phyloP scores from a whole-genome alignment of 495 filamentous ascomycete genomes.

The Hypoxylon subgilvum region DNA sequence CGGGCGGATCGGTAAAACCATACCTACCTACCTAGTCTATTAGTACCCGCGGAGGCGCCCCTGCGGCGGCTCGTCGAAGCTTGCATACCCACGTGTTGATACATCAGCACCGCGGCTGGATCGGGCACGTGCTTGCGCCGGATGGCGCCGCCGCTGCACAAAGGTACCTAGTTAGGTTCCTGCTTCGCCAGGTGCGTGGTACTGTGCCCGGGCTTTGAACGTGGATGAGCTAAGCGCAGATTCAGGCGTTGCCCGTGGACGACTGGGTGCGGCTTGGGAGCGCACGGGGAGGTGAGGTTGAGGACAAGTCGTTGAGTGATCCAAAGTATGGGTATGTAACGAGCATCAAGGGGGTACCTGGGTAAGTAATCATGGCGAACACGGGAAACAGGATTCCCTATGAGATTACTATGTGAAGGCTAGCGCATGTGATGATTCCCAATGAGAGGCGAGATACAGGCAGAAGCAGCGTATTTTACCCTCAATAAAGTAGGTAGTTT shows the following conservation, averaged over 20 bases:
- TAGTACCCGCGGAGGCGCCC: not conserved
- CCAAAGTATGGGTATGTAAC: too few relatives aligned
- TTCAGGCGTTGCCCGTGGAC: conserved; percentile 60
- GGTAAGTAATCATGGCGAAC: too few relatives aligned
- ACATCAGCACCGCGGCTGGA: conserved; percentile 66
- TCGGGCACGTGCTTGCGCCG: conserved; percentile 61
- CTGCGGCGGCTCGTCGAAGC: too few relatives aligned
- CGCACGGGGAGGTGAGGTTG: conserved; percentile 57
- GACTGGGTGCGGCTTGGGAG: conserved; percentile 64
- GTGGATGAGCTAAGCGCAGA: conserved; percentile 62
- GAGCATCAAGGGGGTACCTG: too few relatives aligned
- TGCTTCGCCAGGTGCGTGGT: conserved; percentile 59
- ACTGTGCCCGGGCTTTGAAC: conserved; percentile 62
- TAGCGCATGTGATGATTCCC: too few relatives aligned
- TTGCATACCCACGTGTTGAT: conserved; percentile 59
- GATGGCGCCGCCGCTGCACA: conserved; percentile 44
- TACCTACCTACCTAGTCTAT: conserved; percentile 6
- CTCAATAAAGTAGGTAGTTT: too few relatives aligned
- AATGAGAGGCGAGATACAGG: too few relatives aligned
- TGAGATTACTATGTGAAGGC: too few relatives aligned
- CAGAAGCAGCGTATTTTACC: too few relatives aligned
- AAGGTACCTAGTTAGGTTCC: conserved; percentile 63
- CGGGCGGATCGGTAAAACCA: too few relatives aligned
- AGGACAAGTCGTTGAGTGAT: too few relatives aligned
- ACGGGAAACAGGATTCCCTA: too few relatives aligned